Evolutionary conservation across 179 eudicot species (phyloP).

Genomic region (Silene coronaria): DNA sequence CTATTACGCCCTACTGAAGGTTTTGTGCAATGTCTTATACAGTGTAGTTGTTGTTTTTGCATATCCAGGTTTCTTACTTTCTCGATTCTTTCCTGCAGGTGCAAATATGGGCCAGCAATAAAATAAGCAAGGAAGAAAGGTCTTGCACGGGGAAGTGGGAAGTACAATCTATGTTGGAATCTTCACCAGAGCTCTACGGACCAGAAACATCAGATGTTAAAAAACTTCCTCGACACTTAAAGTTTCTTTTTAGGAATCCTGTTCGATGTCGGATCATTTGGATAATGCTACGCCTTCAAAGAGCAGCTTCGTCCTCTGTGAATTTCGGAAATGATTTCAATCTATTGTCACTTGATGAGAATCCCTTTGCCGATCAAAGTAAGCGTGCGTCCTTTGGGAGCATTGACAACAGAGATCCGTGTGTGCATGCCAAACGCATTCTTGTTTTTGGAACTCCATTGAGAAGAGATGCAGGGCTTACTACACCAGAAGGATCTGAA

Average conservation of each 20-base stretch:
- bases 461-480: slow-evolving; percentile 44
- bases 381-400: slow-evolving; percentile 82
- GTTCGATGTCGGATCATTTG: slow-evolving; percentile 83
- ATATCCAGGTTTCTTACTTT: neutral
- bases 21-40: too few species aligned
- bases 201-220: slow-evolving; percentile 43
- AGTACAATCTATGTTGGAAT: slow-evolving; percentile 48
- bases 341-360: slow-evolving; percentile 81
- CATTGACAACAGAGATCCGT: slow-evolving; percentile 51
- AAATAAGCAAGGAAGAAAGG: slow-evolving; percentile 72
- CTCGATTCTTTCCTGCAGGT: slow-evolving; percentile 41
- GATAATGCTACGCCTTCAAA: slow-evolving; percentile 67
- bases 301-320: slow-evolving; percentile 65
- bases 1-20: too few species aligned
- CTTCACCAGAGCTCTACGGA: slow-evolving; percentile 77
- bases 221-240: slow-evolving; percentile 59
- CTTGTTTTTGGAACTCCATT: slow-evolving; percentile 59
- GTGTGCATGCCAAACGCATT: slow-evolving; percentile 81
- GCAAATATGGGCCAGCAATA: slow-evolving; percentile 95
- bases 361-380: slow-evolving; percentile 57
- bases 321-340: slow-evolving; percentile 57
- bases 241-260: slow-evolving; percentile 64
- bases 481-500: slow-evolving; percentile 52
- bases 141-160: slow-evolving; percentile 93
- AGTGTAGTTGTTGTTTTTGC: neutral